Evolutionary conservation across 768 basidiomycete genomes (phyloP), one percentile per base, ranked within the genome.

Genomic region (Boletus subparvulus): DNA sequence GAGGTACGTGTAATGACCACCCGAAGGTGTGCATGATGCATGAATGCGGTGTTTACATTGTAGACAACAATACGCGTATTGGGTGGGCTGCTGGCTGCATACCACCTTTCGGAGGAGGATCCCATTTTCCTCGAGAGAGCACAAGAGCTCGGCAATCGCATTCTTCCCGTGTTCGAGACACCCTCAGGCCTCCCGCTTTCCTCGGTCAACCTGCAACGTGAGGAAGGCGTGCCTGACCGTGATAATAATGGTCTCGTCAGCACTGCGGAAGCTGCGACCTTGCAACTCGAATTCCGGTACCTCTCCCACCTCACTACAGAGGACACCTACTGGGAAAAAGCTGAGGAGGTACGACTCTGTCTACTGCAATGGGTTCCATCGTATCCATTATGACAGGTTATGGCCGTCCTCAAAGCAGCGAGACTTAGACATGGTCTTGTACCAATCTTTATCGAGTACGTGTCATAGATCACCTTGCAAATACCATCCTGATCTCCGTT

Each of bases 51-150:
- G 33, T 58, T 39, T 44, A 40, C 46, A 35, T 46, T 41, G 13
- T 59, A 95, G 92, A 94, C 91, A 1, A 97, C 94, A 0, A 98
- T 97, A 50, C 86, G 95, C 24, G 83, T 96, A 1, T 78, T 98
- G 4, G 95, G 96, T 10, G 96, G 96, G 0, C 81, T 98, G 5
- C 77, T 98, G 2, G 86, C 94, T 2, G 89, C 94, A 1, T 86
- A 93, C 66, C 84, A 94, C 65, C 80, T 97, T 11, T 86, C 91
- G 0, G 79, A 70, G 2, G 74, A 82, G 33, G 88, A 94, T 56
- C 63, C 76, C 6, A 64, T 95, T 3, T 93, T 84, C 68, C 81
- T 97, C 11, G 77, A 86, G 54, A 86, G 85, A 58, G 92, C 95
- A 1, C 72, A 78, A 11, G 94, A 97, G 52, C 84, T 98, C 3